These are phyloP conservation scores for Phialophora tarda DNA, from an alignment of 2,329 filamentous ascomycete genomes.

Conservation along the genomic window DNA sequence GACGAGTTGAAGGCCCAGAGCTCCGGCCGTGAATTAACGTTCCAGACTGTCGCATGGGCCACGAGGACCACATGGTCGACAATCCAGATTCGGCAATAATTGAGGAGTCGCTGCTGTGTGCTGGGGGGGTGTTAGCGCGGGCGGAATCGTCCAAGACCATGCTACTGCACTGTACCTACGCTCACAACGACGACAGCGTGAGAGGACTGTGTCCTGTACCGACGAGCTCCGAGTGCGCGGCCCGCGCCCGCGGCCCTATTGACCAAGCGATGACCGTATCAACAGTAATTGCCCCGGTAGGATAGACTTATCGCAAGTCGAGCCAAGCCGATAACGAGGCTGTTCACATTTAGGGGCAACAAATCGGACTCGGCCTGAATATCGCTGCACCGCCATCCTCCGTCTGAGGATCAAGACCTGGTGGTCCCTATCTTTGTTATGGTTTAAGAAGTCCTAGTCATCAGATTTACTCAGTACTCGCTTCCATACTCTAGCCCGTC, in stretches of 20 bases:
- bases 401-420: too few species aligned
- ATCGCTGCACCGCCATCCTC: background rate
- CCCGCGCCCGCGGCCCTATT: too few species aligned
- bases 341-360: background rate
- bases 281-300: too few species aligned
- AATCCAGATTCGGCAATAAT: slow-evolving; percentile 1
- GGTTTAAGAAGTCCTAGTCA: too few species aligned
- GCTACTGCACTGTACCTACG: background rate
- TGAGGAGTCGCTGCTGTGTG: background rate
- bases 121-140: too few species aligned
- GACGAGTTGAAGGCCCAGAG: background rate
- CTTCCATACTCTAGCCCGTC: too few species aligned
- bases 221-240: background rate
- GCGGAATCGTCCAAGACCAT: background rate
- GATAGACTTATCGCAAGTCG: background rate
- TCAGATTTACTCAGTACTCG: too few species aligned
- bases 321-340: background rate
- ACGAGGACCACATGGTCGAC: background rate
- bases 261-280: background rate
- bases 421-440: too few species aligned
- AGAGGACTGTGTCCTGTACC: background rate
- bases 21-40: background rate
- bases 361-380: background rate
- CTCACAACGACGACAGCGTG: background rate
- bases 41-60: background rate